A percentile compares a stretch with the other conserved stretches of the same genome.
These are phyloP conservation scores for Daldinia bambusicola DNA, from an alignment of 495 filamentous ascomycete species.

Conservation along the genomic window DNA sequence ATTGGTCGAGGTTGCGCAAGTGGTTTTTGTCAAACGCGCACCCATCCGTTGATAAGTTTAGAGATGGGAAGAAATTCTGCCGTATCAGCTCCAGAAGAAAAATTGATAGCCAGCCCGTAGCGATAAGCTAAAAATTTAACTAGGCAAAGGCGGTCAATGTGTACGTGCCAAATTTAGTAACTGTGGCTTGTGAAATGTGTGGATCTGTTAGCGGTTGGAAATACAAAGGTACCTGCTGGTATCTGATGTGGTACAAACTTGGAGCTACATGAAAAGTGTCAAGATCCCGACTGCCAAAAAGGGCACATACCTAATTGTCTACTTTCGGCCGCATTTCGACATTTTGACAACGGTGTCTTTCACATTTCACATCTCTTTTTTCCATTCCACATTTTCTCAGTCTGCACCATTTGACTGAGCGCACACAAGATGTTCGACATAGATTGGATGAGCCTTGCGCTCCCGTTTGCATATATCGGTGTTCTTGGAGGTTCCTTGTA, in stretches of 20 bases:
- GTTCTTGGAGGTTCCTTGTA: conserved; percentile 87
- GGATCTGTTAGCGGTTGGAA: conserved; percentile 1
- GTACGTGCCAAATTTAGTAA: conserved; percentile 30
- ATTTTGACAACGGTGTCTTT: conserved; percentile 23
- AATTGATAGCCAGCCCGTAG: conserved; percentile 5
- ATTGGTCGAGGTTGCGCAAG: conserved; percentile 14
- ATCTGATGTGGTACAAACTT: conserved; percentile 15
- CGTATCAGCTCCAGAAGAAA: conserved; percentile 25
- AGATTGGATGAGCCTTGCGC: conserved; percentile 81
- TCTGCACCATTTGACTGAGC: conserved; percentile 21
- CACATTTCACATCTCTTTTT: conserved; percentile 4
- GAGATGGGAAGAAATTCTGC: conserved; percentile 40
- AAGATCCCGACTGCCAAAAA: conserved; percentile 49
- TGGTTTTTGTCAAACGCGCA: conserved; percentile 13
- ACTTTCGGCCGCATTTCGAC: conserved; percentile 16
- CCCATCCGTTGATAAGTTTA: conserved; percentile 10
- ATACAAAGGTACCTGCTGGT: neutral
- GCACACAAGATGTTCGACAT: conserved; percentile 63
- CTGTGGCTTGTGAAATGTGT: conserved; percentile 15
- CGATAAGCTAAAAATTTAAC: conserved; percentile 17
- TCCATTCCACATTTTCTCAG: conserved; percentile 1
- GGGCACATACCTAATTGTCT: conserved; percentile 18
- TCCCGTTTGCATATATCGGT: conserved; percentile 87
- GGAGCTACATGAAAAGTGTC: conserved; percentile 49
- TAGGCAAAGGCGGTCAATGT: conserved; percentile 40